Evolutionary conservation across 345 rosid genomes (phyloP), one percentile per base, ranked within the genome.

Genomic region (Leavenworthia alabamica): DNA sequence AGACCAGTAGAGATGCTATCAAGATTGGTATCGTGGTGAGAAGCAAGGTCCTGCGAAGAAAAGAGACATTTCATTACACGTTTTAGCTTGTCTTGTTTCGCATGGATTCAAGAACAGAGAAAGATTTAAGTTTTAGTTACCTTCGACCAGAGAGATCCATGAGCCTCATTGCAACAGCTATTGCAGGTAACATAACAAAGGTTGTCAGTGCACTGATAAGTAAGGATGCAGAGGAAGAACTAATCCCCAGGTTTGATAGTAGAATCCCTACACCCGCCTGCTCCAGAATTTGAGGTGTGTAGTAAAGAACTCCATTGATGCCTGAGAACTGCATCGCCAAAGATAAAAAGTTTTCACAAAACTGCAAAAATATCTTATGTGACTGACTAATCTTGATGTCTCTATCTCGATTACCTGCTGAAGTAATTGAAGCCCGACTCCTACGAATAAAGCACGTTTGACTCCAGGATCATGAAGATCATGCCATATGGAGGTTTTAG

Each of bases 221-320:
- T 65, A 93, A 78, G 15, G 95, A 86, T 39, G 95, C 68, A 28
- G 97, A 93, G 45, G 88, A 63, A 45, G 90, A 72, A 65, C 86
- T 79, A 42, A 93, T 66, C 62, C 86, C 95, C 76, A 93, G 3
- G 80, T 84, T 80, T 17, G 90, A 82, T 60, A 90, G 87, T 71
- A 88, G 92, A 79, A 82, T 66, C 12, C 97, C 96, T 0, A 84
- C 96, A 43, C 99, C 99, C 0, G 99, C 96, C 67, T 86, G 91
- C 82, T 90, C 88, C 11, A 93, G 89, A 78, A 93, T 89, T 81
- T 90, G 97, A 65, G 99, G 99, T 44, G 95, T 88, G 80, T 93
- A 93, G 79, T 87, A 93, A 26, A 93, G 87, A 60, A 93, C 95
- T 22, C 99, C 99, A 35, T 93, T 93, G 75, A 93, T 93, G 36